phyloP scores from a whole-genome alignment of 2,329 filamentous ascomycete genomes.

The Colletotrichum horii region DNA sequence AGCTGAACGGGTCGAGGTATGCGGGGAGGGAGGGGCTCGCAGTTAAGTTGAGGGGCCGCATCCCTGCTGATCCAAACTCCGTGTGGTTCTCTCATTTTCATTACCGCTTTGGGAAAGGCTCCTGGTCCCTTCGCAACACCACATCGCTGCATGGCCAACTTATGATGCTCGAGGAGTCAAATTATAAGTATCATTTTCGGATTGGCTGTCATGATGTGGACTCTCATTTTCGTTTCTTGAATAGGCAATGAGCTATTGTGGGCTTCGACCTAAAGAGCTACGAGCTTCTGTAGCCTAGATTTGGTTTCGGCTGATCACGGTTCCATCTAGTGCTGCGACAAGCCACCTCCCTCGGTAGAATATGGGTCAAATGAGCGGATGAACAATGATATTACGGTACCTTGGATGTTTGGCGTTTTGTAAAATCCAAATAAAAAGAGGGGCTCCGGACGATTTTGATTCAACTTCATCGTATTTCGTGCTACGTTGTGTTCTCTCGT shows the following conservation, averaged over 20 bases:
- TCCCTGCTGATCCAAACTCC: neutral
- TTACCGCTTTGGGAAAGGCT: neutral
- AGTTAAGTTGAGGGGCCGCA: neutral
- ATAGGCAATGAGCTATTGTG: neutral
- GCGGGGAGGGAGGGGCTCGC: neutral
- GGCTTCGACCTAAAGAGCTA: neutral
- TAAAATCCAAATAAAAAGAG: neutral
- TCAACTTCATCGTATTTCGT: neutral
- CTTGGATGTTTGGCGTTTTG: neutral
- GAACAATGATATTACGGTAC: neutral
- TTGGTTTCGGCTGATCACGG: neutral
- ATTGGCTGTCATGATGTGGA: neutral
- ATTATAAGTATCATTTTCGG: neutral
- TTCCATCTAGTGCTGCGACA: neutral
- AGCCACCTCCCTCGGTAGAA: neutral
- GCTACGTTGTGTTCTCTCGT: too few species aligned
- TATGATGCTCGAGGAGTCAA: too few species aligned
- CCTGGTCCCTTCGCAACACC: neutral
- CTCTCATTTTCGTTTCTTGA: neutral
- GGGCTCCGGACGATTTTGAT: neutral
- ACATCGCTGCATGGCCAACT: neutral
- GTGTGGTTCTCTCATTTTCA: neutral
- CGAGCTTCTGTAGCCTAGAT: neutral
- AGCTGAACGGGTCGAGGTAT: neutral
- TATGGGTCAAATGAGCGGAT: neutral